Conservation (phyloP, 2,329 filamentous ascomycete species). For the Pseudogymnoascus sp. region DNA sequence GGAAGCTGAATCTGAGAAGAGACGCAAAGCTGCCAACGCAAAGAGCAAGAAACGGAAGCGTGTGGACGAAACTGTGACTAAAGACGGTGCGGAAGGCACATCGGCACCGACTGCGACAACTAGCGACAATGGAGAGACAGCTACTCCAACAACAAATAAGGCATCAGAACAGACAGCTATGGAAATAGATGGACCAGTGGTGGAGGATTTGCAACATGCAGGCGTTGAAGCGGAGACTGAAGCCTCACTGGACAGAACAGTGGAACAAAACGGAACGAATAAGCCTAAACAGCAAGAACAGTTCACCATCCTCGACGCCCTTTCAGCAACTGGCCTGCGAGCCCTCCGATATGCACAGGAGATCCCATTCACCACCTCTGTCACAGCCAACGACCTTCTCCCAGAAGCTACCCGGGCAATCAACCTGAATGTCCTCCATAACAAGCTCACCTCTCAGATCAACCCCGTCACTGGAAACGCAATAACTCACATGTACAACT, state of each 20-base stretch:
- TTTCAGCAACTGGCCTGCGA: slow-evolving; percentile 87
- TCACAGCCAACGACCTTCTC: slow-evolving; percentile 87
- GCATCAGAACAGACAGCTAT: background rate
- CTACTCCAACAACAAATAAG: background rate
- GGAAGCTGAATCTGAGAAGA: slow-evolving; percentile 35
- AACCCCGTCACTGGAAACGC: slow-evolving; percentile 72
- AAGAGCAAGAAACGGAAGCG: slow-evolving; percentile 39
- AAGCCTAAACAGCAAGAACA: background rate
- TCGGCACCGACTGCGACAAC: slow-evolving; percentile 10
- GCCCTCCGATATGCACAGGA: slow-evolving; percentile 88
- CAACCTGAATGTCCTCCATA: slow-evolving; percentile 75
- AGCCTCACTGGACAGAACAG: background rate
- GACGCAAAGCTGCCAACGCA: slow-evolving; percentile 25
- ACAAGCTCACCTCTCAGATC: slow-evolving; percentile 63
- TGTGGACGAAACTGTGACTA: slow-evolving; percentile 25
- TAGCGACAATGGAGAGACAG: background rate
- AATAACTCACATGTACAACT: slow-evolving; percentile 82
- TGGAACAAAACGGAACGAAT: background rate
- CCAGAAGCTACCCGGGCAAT: slow-evolving; percentile 71
- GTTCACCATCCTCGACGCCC: slow-evolving; percentile 86
- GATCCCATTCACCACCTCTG: slow-evolving; percentile 70
- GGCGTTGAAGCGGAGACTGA: background rate
- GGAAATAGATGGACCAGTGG: background rate
- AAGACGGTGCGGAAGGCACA: slow-evolving; percentile 30
- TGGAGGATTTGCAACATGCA: background rate